These are phyloP conservation scores for Ceratocystis eucalypticola DNA, from an alignment of 2,329 filamentous ascomycete species.

Conservation along the genomic window DNA sequence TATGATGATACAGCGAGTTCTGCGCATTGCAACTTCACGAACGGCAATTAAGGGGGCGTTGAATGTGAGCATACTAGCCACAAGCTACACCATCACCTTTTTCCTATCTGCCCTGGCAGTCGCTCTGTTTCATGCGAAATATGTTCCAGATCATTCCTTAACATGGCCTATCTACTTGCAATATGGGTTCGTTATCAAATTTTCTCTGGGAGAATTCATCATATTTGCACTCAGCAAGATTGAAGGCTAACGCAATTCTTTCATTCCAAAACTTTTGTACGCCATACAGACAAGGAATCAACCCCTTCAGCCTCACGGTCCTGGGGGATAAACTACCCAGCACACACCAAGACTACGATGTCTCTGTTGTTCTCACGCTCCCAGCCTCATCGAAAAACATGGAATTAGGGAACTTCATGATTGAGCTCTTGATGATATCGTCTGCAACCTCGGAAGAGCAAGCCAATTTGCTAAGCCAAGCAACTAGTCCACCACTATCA, in stretches of 20 bases:
- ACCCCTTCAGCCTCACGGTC: constrained; percentile 40
- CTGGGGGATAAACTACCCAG: constrained; percentile 43
- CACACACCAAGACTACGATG: constrained; percentile 69
- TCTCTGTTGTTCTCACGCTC: constrained; percentile 59
- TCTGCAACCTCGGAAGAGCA: neutral
- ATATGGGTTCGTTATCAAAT: constrained; percentile 36
- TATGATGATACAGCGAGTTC: neutral
- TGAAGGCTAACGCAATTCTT: neutral
- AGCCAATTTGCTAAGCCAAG: neutral
- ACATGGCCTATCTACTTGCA: constrained; percentile 42
- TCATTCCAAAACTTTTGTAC: neutral
- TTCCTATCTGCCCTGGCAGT: constrained; percentile 36
- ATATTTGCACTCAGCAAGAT: neutral
- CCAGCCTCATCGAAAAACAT: constrained; percentile 67
- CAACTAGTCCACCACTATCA: neutral
- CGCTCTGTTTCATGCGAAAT: constrained; percentile 44
- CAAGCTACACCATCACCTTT: constrained; percentile 30
- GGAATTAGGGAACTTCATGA: constrained; percentile 84
- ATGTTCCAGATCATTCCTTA: constrained; percentile 42
- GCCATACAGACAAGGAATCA: constrained; percentile 31
- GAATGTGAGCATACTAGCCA: constrained; percentile 33
- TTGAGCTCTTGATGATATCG: constrained; percentile 43
- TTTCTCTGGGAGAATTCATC: neutral
- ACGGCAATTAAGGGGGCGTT: constrained; percentile 38
- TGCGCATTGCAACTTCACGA: constrained; percentile 31